Base-by-base conservation (phyloP, 306 rosid species). In the Rosa chinensis region DNA sequence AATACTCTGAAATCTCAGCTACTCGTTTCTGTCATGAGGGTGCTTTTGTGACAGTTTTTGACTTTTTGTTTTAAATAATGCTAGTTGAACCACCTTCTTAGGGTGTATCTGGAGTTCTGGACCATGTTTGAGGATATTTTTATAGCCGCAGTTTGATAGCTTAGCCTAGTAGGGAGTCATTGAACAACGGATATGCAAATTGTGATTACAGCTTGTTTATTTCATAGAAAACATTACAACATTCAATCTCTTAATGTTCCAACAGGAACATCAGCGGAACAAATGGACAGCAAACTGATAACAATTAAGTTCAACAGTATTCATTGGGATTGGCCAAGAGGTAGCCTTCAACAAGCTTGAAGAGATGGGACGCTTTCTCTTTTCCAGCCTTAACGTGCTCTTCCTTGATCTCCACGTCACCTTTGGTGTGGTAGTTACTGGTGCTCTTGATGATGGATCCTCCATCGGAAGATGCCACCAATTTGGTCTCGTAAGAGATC, bases 301-400 rank as follows among this genome's bases (percentile, higher is more conserved):
- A 75, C 28, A 77, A 79, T 59, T 61, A 74, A 79, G 66, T 66
- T 84, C 74, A 77, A 69, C 75, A 71, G 84, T 82, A 84, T 8
- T 70, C 83, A 66, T 52, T 39, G 1, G 87, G 88, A 71, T 85
- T 78, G 40, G 83, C 85, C 70, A 70, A 13, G 77, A 87, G 69
- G 75, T 79, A 87, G 64, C 4, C 52, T 83, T 85, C 88, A 68
- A 84, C 40, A 12, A 86, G 84, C 79, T 83, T 85, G 75, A 82
- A 52, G 78, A 85, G 78, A 0, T 48, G 83, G 1, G 43, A 4
- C 4, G 70, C 77, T 75, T 66, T 83, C 28, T 87, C 84, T 25
- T 85, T 84, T 11, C 79, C 81, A 1, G 32, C 56, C 50, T 86
- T 84, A 23, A 86, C 53, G 1, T 43, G 52, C 42, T 80, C 85